phyloP scores from a whole-genome alignment of 768 basidiomycete species.

The Boletellus emodensis region DNA sequence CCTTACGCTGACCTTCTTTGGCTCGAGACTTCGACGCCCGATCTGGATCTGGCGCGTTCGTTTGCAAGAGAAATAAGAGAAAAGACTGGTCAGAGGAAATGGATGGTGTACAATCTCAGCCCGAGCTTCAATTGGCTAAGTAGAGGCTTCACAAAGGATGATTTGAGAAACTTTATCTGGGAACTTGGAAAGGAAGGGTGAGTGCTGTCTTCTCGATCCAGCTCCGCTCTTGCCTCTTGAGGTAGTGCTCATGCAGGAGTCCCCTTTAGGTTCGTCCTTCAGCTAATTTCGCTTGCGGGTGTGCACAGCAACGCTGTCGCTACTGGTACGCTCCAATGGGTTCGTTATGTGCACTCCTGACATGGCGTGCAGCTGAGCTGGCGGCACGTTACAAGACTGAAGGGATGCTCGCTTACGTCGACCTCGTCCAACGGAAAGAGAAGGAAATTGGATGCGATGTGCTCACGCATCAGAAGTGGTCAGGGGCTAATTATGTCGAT shows the following conservation, averaged over 20 bases:
- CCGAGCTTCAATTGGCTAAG: slow-evolving; percentile 93
- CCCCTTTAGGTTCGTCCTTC: slow-evolving; percentile 71
- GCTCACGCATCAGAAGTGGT: slow-evolving; percentile 95
- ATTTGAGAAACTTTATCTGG: slow-evolving; percentile 84
- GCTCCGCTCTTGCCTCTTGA: background rate
- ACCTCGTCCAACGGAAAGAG: slow-evolving; percentile 84
- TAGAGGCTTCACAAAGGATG: slow-evolving; percentile 72
- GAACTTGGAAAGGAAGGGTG: slow-evolving; percentile 87
- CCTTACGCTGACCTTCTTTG: slow-evolving; percentile 88
- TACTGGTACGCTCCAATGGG: slow-evolving; percentile 49
- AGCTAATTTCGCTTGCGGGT: slow-evolving; percentile 87
- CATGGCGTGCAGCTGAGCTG: slow-evolving; percentile 56
- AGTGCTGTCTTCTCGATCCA: slow-evolving; percentile 10
- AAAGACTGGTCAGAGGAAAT: slow-evolving; percentile 57
- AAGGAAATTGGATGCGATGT: slow-evolving; percentile 87
- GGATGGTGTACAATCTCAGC: slow-evolving; percentile 91
- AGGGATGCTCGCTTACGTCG: slow-evolving; percentile 91
- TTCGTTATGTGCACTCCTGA: slow-evolving; percentile 2
- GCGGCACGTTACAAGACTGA: slow-evolving; percentile 77
- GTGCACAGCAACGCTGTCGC: slow-evolving; percentile 79
- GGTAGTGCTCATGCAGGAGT: slow-evolving; percentile 1
- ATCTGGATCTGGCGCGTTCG: slow-evolving; percentile 70
- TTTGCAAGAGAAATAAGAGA: slow-evolving; percentile 76
- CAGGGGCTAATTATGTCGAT: slow-evolving; percentile 89
- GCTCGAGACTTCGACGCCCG: slow-evolving; percentile 90